Conservation (phyloP, 768 basidiomycete genomes). For the Suillus discolor region DNA sequence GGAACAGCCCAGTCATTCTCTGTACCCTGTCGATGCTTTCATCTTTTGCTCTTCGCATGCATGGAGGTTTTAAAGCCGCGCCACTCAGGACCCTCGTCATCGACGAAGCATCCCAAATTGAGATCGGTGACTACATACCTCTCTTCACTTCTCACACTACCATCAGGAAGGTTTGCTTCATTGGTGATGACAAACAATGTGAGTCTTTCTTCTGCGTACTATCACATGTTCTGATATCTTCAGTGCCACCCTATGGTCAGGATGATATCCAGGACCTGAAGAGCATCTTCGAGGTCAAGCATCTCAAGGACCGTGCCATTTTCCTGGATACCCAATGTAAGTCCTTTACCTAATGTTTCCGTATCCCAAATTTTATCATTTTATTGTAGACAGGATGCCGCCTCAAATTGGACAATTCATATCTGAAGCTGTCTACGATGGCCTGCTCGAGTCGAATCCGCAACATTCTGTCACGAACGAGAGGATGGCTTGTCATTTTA, state of each 20-base stretch:
- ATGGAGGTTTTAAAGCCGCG: conserved; percentile 23
- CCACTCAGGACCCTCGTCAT: conserved; percentile 55
- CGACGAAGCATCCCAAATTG: conserved; percentile 72
- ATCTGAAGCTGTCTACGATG: conserved; percentile 65
- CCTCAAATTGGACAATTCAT: conserved; percentile 76
- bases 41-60: conserved; percentile 20
- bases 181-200: conserved; percentile 74
- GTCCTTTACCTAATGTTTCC: conserved; percentile 21
- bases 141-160: conserved; percentile 32
- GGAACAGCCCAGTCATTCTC: conserved; percentile 59
- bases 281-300: conserved; percentile 77
- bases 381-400: conserved; percentile 75
- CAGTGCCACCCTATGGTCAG: conserved; percentile 82
- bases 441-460: conserved; percentile 54
- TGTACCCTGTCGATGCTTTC: conserved; percentile 83
- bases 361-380: conserved; percentile 10
- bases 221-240: conserved; percentile 27
- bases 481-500: conserved; percentile 59
- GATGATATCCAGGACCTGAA: conserved; percentile 65
- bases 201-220: conserved; percentile 29
- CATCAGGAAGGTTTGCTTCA: conserved; percentile 58
- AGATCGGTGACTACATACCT: conserved; percentile 55
- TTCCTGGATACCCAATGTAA: conserved; percentile 79
- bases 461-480: conserved; percentile 49
- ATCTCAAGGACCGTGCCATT: conserved; percentile 49